Conservation (phyloP, 768 basidiomycete species). For the Saitozyma sp. region DNA sequence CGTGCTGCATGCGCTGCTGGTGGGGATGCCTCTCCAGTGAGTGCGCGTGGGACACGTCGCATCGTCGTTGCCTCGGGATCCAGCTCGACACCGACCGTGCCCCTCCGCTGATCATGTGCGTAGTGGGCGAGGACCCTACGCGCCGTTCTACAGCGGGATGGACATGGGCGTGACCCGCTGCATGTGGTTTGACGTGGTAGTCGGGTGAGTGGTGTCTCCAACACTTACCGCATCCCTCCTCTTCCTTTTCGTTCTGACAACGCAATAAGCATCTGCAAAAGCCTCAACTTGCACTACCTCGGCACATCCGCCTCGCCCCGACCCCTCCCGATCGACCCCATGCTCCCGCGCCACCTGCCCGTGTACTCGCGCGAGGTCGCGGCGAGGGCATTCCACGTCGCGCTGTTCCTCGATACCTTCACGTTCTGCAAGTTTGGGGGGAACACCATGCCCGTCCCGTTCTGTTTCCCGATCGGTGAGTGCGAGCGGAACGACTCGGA, state of each 20-base stretch:
- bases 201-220: constrained; percentile 1
- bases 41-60: not conserved
- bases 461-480: no score
- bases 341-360: constrained; percentile 5
- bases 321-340: constrained; percentile 6
- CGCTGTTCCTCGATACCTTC: constrained; percentile 7
- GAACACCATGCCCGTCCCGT: not conserved
- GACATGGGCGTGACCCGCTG: not conserved
- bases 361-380: constrained; percentile 5
- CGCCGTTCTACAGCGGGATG: not conserved
- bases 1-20: constrained; percentile 1
- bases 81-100: no score
- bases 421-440: not conserved
- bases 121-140: no score
- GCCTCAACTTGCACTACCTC: constrained; percentile 5
- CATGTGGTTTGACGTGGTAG: constrained; percentile 4
- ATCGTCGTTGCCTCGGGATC: not conserved
- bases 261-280: constrained; percentile 1
- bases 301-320: not conserved
- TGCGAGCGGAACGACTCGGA: no score
- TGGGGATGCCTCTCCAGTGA: constrained; percentile 8
- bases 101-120: no score
- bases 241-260: no score
- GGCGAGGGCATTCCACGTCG: not conserved
- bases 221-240: not conserved